Evolutionary conservation across 352 stramenopile genomes (phyloP), one percentile per base, ranked within the genome.

Genomic region (Phytophthora colocasiae): DNA sequence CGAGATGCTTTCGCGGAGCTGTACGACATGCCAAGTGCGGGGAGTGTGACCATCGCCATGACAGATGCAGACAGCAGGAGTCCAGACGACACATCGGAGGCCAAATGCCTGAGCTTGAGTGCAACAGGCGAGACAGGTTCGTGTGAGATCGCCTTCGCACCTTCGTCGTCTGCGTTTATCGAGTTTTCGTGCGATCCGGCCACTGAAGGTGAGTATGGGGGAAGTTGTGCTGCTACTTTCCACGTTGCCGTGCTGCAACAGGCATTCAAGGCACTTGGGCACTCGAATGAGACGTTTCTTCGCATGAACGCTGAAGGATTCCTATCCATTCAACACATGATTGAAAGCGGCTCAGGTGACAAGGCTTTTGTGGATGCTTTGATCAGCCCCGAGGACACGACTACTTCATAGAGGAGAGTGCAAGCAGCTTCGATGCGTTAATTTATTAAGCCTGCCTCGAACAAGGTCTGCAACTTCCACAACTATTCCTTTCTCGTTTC

Each of bases 281-380:
- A 92, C 69, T 91, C 87, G 4, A 84, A 91, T 38, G 87, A 96
- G 61, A 90, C 87, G 11, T 96, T 92, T 45, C 64, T 96, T 49
- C 82, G 87, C 11, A 87, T 96, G 80, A 96, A 94, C 48, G 71
- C 75, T 11, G 72, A 92, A 40, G 87, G 87, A 0, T 94, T 94
- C 51, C 58, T 93, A 40, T 96, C 87, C 1, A 79, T 95, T 50
- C 87, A 95, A 71, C 85, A 93, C 69, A 92, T 93, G 85, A 72
- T 91, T 38, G 77, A 90, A 51, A 85, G 73, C 27, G 80, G 81
- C 9, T 81, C 80, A 19, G 85, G 85, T 43, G 80, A 93, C 17
- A 91, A 89, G 48, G 85, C 84, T 9, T 96, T 96, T 50, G 78
- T 94, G 7, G 87, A 96, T 48, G 86, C 81, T 15, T 65, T 94